These are phyloP conservation scores for Candida schatavii DNA, from an alignment of 805 yeast species.

Conservation along the genomic window DNA sequence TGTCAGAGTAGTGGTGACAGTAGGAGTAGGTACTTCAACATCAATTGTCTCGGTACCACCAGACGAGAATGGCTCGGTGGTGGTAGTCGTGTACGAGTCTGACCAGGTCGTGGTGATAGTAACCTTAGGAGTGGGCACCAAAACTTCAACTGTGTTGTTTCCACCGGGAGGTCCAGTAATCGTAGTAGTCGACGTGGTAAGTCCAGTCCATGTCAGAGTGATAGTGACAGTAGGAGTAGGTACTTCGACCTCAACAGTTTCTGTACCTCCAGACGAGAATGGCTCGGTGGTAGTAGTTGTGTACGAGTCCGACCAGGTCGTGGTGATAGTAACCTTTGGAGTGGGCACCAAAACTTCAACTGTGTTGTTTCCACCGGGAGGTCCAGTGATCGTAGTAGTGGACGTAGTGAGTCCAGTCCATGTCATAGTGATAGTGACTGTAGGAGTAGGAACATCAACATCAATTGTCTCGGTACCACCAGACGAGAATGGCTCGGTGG, in stretches of 20 bases:
- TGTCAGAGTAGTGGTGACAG: neutral
- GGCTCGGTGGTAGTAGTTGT: conserved; percentile 10
- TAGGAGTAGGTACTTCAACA: conserved; percentile 20
- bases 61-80: conserved; percentile 8
- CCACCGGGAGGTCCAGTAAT: conserved; percentile 12
- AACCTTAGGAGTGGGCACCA: conserved; percentile 14
- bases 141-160: conserved; percentile 17
- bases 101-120: conserved; percentile 8
- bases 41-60: conserved; percentile 18
- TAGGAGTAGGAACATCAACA: conserved; percentile 4
- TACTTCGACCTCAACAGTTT: conserved; percentile 11
- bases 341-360: neutral
- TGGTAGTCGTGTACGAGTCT: conserved; percentile 7
- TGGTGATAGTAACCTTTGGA: conserved; percentile 3
- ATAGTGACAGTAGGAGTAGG: conserved; percentile 15
- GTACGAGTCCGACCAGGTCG: conserved; percentile 10
- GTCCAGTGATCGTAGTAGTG: neutral
- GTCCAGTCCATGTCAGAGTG: conserved; percentile 6
- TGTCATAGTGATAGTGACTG: conserved; percentile 2
- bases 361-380: conserved; percentile 5
- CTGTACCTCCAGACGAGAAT: conserved; percentile 6
- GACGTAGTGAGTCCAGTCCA: conserved; percentile 1
- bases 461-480: conserved; percentile 6
- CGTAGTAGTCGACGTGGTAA: conserved; percentile 16
- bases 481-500: conserved; percentile 1